phyloP scores from a whole-genome alignment of 2,329 filamentous ascomycete genomes.

The Aspergillus spinulosporus region DNA sequence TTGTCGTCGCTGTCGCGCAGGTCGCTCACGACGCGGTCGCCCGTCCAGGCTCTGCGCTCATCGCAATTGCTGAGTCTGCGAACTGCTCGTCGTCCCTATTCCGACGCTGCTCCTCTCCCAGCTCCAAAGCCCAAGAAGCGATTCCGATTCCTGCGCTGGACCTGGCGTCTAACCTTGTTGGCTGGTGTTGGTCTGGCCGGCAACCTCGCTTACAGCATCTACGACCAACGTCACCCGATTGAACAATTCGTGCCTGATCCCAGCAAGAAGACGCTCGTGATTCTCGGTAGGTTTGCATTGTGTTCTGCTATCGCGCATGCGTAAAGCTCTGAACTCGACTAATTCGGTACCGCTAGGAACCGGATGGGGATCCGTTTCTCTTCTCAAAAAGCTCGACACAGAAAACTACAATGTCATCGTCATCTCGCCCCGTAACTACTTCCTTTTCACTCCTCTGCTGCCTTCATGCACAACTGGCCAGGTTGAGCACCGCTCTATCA shows the following conservation, averaged over 20 bases:
- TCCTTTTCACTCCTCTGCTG: slow-evolving; percentile 96
- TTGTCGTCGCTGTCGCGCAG: slow-evolving; percentile 40
- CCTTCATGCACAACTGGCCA: slow-evolving; percentile 96
- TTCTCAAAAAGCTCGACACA: slow-evolving; percentile 97
- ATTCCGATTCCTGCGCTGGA: slow-evolving; percentile 72
- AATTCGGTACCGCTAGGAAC: slow-evolving; percentile 63
- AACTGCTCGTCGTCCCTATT: slow-evolving; percentile 50
- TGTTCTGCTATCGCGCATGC: not conserved
- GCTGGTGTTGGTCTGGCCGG: slow-evolving; percentile 68
- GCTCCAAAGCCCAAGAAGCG: slow-evolving; percentile 54
- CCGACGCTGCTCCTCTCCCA: slow-evolving; percentile 49
- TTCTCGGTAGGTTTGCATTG: slow-evolving; percentile 67
- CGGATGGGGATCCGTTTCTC: slow-evolving; percentile 92
- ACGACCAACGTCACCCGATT: slow-evolving; percentile 74
- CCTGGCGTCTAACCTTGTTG: slow-evolving; percentile 80
- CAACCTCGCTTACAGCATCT: slow-evolving; percentile 78
- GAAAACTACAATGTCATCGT: slow-evolving; percentile 99
- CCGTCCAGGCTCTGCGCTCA: slow-evolving; percentile 26
- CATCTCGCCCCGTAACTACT: slow-evolving; percentile 98
- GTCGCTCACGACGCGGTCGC: slow-evolving; percentile 33
- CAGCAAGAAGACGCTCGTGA: slow-evolving; percentile 92
- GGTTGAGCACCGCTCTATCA: slow-evolving; percentile 98
- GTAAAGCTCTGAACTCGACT: not conserved
- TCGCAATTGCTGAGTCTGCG: slow-evolving; percentile 34
- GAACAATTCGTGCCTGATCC: slow-evolving; percentile 80